Conservation (phyloP, 768 basidiomycete genomes). For the Sarcodon sp. region DNA sequence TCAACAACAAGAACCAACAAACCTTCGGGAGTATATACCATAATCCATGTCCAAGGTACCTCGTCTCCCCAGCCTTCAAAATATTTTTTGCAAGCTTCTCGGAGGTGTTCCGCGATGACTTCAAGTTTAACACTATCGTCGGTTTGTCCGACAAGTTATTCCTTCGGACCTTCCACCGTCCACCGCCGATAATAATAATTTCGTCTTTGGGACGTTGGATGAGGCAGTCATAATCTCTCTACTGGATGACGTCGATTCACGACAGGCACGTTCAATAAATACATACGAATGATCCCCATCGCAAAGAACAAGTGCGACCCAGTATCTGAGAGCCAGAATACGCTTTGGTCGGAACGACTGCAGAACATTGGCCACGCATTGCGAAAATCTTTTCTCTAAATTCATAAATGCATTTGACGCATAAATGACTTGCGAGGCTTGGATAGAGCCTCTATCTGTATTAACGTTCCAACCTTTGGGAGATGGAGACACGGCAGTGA, state of each 20-base stretch:
- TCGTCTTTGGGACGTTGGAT: constrained; percentile 15
- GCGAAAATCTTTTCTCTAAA: constrained; percentile 13
- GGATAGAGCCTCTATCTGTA: constrained; percentile 22
- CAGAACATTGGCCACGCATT: constrained; percentile 12
- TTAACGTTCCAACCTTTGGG: constrained; percentile 12
- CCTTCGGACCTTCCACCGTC: constrained; percentile 6
- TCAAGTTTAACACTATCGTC: constrained; percentile 10
- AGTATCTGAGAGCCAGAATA: constrained; percentile 11
- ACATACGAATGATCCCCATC: constrained; percentile 2
- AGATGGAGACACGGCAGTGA: constrained; percentile 2
- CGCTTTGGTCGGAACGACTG: constrained; percentile 11
- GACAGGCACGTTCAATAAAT: neutral
- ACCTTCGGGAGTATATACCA: constrained; percentile 7
- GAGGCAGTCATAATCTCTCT: constrained; percentile 10
- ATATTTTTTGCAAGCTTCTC: constrained; percentile 9
- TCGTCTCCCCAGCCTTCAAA: constrained; percentile 16
- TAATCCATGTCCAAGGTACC: constrained; percentile 13
- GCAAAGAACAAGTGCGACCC: constrained; percentile 9
- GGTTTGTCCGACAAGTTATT: constrained; percentile 9
- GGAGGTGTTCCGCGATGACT: constrained; percentile 13
- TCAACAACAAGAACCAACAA: neutral
- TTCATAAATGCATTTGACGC: constrained; percentile 32
- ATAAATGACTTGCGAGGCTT: constrained; percentile 23
- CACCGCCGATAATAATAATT: constrained; percentile 13
- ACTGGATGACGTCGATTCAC: neutral